Evolutionary conservation across 306 rosid species (phyloP).

Genomic region (Calophaca sinica): DNA sequence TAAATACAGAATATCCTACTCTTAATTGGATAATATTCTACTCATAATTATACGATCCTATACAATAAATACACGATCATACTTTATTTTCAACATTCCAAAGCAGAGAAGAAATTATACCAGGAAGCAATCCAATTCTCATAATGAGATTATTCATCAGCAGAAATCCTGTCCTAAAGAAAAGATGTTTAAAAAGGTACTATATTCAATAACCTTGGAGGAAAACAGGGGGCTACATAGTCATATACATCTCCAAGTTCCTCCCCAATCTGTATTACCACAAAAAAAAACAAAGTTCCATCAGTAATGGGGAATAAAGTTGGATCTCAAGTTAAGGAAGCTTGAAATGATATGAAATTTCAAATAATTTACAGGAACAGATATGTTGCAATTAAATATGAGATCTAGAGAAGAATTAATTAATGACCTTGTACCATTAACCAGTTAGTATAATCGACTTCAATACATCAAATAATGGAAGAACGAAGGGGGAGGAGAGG

Average conservation of each 20-base stretch:
- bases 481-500: slow-evolving; percentile 7
- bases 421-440: background rate
- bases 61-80: too few species aligned
- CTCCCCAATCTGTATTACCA: slow-evolving; percentile 76
- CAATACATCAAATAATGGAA: slow-evolving; percentile 17
- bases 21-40: too few species aligned
- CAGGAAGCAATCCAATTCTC: slow-evolving; percentile 35
- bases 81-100: background rate
- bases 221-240: slow-evolving; percentile 93
- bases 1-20: too few species aligned
- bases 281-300: slow-evolving; percentile 46
- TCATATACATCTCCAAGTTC: slow-evolving; percentile 97
- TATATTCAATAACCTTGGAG: slow-evolving; percentile 79
- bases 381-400: slow-evolving; percentile 2
- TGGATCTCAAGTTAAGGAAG: slow-evolving; percentile 17
- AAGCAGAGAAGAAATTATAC: slow-evolving; percentile 21
- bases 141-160: slow-evolving; percentile 41
- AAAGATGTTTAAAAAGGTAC: slow-evolving; percentile 26
- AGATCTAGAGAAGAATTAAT: slow-evolving; percentile 25
- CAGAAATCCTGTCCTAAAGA: slow-evolving; percentile 43
- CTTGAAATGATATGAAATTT: slow-evolving; percentile 13
- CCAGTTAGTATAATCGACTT: slow-evolving; percentile 22
- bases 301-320: slow-evolving; percentile 35
- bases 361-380: slow-evolving; percentile 29
- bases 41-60: too few species aligned